Evolutionary conservation across 2,329 filamentous ascomycete genomes (phyloP), one percentile per base, ranked within the genome.

Genomic region (Cladosporium sp.): DNA sequence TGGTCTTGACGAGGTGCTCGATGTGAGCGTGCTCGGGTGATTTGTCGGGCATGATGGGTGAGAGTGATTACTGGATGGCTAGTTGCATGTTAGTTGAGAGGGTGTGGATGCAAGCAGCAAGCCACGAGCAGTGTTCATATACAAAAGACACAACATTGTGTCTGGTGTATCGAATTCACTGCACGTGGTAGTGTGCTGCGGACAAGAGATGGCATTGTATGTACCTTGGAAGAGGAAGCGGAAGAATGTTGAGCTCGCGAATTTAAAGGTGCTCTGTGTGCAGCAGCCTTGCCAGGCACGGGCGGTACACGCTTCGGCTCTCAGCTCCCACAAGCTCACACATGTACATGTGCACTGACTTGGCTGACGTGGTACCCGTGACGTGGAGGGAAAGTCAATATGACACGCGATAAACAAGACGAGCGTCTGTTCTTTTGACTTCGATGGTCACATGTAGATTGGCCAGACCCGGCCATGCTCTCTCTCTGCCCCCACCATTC

Each of bases 1-100:
- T 77, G 59, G 69, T 77, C 56, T 74, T 68, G 73, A 80, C 79
- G 67, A 80, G 78, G 58, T 78, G 69, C 67, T 80, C 75, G 63
- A 83, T 78, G 70, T 83, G 81, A 43, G 74, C 70, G 49, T 81
- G 75, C 78, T 71, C 79, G 68, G 71, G 74, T 62, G 73, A 79
- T 76, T 75, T 76, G 58, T 68, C 28, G 39, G 69, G 39, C 69
- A 72, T 73, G 43, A 28, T 65, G 53, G 43, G 16, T 30, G 23
- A 39, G 48, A 28, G 32, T 16, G n/a, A 14, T 34, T n/a, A 25
- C 23, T 54, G 23, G 54, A 25, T 18, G n/a, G 54, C 54, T 58
- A 16, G 54, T n/a, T n/a, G 23, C 7, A 16, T 5, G 54, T 43
- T 39, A 43, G 54, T 58, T 34, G 26, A n/a, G 54, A 39, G 23